Percentiles rank a stretch among this genome's conserved stretches.
phyloP scores from a whole-genome alignment of 202 grass and related monocot species.

The Setaria viridis region DNA sequence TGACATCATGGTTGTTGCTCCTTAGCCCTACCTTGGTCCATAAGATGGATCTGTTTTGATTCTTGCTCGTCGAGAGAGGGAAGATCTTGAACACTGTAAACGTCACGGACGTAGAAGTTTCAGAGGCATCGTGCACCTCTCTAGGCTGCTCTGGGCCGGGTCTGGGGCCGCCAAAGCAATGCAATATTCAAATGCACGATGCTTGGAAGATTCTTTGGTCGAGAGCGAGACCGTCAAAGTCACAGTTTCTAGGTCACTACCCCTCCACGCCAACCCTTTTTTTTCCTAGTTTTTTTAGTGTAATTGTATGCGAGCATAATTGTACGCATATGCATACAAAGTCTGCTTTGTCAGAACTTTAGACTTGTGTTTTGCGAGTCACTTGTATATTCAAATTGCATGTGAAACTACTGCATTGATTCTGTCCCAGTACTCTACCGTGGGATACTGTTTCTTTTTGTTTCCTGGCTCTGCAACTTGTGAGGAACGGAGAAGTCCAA shows the following conservation, averaged over 20 bases:
- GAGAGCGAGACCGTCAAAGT: slow-evolving; percentile 34
- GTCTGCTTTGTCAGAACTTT: background rate
- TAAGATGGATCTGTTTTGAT: background rate
- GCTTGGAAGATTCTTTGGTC: slow-evolving; percentile 27
- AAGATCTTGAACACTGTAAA: background rate
- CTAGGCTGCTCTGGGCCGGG: background rate
- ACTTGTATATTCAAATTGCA: background rate
- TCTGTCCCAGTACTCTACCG: background rate
- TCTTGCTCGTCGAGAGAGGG: background rate
- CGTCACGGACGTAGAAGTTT: slow-evolving; percentile 46
- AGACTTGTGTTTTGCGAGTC: slow-evolving; percentile 15
- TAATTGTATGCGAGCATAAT: slow-evolving; percentile 18
- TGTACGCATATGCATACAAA: background rate
- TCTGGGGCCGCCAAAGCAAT: background rate
- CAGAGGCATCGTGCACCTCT: background rate
- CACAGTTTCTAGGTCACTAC: slow-evolving; percentile 19
- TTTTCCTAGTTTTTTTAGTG: background rate
- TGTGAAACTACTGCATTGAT: slow-evolving; percentile 8
- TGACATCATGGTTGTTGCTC: background rate
- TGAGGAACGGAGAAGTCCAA: slow-evolving; percentile 21
- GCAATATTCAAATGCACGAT: slow-evolving; percentile 17
- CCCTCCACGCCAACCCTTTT: background rate
- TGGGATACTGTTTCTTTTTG: background rate
- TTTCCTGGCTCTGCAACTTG: background rate
- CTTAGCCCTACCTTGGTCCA: background rate